Evolutionary conservation across 2,329 filamentous ascomycete genomes (phyloP).

Genomic region (Colletotrichum graminicola): DNA sequence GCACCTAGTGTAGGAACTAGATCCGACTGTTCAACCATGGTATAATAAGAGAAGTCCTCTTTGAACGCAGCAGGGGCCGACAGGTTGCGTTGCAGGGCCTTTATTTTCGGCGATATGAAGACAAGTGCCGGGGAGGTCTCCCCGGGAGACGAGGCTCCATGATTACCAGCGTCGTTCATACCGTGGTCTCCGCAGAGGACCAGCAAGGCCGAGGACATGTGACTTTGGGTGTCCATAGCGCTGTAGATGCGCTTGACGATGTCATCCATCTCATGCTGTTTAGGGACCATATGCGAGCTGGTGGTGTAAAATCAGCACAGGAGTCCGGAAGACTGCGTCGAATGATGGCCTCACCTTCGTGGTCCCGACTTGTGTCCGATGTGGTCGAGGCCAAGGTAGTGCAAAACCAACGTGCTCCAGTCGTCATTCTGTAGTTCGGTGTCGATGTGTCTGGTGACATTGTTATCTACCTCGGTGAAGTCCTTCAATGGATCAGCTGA

Average conservation of each 20-base stretch:
- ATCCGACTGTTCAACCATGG: slow-evolving; percentile 91
- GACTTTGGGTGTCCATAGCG: slow-evolving; percentile 76
- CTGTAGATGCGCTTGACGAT: slow-evolving; percentile 82
- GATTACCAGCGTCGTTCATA: slow-evolving; percentile 99
- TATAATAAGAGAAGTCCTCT: slow-evolving; percentile 86
- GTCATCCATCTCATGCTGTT: slow-evolving; percentile 93
- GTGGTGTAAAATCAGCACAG: background rate
- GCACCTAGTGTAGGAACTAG: slow-evolving; percentile 90
- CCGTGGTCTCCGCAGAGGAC: slow-evolving; percentile 94
- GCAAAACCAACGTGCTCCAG: slow-evolving; percentile 94
- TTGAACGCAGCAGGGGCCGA: slow-evolving; percentile 68
- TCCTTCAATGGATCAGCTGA: slow-evolving; percentile 68
- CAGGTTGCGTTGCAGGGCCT: slow-evolving; percentile 60
- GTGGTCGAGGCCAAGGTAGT: slow-evolving; percentile 95
- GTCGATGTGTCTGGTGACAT: slow-evolving; percentile 91
- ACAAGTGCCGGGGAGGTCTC: slow-evolving; percentile 94
- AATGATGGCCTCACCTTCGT: slow-evolving; percentile 69
- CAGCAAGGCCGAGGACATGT: slow-evolving; percentile 83
- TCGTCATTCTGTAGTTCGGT: slow-evolving; percentile 81
- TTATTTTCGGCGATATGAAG: slow-evolving; percentile 89
- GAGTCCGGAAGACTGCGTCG: background rate
- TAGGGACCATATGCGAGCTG: slow-evolving; percentile 90
- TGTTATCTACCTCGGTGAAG: slow-evolving; percentile 97
- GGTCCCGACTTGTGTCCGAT: slow-evolving; percentile 98
- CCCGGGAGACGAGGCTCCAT: slow-evolving; percentile 92